phyloP scores from a whole-genome alignment of 345 rosid species.

The Bruguiera gymnorhiza region DNA sequence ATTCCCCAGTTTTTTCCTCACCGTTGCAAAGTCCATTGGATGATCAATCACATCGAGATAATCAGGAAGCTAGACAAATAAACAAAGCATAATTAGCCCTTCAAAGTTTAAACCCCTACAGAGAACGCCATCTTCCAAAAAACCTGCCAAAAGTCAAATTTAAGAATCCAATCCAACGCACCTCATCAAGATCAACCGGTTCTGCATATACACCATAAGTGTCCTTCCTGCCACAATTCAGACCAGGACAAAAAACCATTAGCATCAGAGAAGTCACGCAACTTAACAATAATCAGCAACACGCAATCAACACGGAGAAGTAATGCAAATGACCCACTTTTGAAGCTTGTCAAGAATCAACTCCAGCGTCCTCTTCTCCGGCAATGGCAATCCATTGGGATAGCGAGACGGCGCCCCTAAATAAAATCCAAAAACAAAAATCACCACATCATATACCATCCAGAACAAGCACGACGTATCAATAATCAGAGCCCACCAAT shows the following conservation, averaged over 20 bases:
- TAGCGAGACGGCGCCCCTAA: constrained; percentile 48
- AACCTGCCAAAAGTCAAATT: neutral
- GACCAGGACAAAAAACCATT: constrained; percentile 14
- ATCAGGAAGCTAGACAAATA: constrained; percentile 66
- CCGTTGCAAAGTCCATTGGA: constrained; percentile 86
- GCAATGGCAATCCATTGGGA: constrained; percentile 46
- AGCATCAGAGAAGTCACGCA: neutral
- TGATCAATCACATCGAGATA: constrained; percentile 70
- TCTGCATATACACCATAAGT: constrained; percentile 90
- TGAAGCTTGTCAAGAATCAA: constrained; percentile 91
- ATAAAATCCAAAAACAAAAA: constrained; percentile 10
- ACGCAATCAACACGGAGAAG: neutral
- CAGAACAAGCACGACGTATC: neutral
- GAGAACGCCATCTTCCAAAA: neutral
- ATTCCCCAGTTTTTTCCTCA: constrained; percentile 71
- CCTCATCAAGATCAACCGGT: constrained; percentile 97
- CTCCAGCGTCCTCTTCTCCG: constrained; percentile 75
- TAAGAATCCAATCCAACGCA: constrained; percentile 19
- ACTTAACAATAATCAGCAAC: constrained; percentile 18
- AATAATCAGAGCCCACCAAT: neutral
- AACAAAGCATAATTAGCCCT: neutral
- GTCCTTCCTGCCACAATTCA: constrained; percentile 75
- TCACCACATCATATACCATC: constrained; percentile 6
- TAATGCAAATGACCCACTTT: constrained; percentile 46
- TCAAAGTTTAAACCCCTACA: neutral